Evolutionary conservation across 2,329 filamentous ascomycete genomes (phyloP).

Genomic region (Scorias spongiosa): DNA sequence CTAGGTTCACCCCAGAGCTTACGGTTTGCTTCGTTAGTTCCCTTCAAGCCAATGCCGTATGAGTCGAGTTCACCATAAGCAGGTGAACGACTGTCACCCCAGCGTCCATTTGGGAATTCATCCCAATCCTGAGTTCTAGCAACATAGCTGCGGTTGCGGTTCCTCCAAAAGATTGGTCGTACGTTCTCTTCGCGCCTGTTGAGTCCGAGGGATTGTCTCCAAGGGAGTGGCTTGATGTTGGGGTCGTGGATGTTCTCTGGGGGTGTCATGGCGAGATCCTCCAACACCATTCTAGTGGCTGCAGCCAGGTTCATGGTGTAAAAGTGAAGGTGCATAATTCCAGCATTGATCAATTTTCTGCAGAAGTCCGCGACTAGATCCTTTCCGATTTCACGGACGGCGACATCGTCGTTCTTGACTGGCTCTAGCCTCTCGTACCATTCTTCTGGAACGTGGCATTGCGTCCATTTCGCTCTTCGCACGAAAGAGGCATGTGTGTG

Average conservation of each 20-base stretch:
- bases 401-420: constrained; percentile 90
- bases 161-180: constrained; percentile 96
- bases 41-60: constrained; percentile 85
- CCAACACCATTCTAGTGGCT: constrained; percentile 82
- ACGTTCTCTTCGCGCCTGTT: constrained; percentile 87
- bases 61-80: constrained; percentile 91
- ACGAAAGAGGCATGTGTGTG: constrained; percentile 90
- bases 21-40: constrained; percentile 89
- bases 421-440: constrained; percentile 78
- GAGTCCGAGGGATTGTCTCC: constrained; percentile 85
- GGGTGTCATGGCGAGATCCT: constrained; percentile 73
- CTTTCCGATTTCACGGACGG: constrained; percentile 80
- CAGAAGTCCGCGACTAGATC: constrained; percentile 81
- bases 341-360: constrained; percentile 64
- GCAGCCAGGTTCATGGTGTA: constrained; percentile 99
- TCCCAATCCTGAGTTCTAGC: constrained; percentile 96
- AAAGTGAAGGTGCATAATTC: constrained; percentile 79
- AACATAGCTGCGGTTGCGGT: constrained; percentile 90
- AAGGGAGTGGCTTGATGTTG: constrained; percentile 62
- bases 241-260: constrained; percentile 45
- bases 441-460: constrained; percentile 62
- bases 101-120: constrained; percentile 95
- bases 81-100: constrained; percentile 92
- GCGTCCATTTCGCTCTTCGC: constrained; percentile 79
- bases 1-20: constrained; percentile 85